Conservation (phyloP, 2,329 filamentous ascomycete species). For the Trichoderma oligosporum region DNA sequence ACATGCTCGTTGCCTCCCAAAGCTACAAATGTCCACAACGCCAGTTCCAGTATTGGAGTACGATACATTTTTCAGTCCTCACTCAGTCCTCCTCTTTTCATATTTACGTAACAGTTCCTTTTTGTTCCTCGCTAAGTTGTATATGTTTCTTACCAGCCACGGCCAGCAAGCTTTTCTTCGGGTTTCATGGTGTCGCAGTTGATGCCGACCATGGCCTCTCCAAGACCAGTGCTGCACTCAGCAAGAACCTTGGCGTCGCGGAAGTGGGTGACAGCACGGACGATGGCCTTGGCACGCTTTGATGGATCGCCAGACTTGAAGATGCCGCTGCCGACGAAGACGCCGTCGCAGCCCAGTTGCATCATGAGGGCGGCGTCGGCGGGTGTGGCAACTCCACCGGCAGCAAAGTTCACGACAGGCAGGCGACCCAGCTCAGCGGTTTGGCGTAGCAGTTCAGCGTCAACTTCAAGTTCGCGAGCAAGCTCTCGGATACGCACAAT, state of each 20-base stretch:
- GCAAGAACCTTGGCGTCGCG: constrained; percentile 80
- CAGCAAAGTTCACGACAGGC: constrained; percentile 96
- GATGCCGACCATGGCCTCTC: constrained; percentile 98
- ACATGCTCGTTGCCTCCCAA: constrained; percentile 16
- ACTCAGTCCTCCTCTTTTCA: neutral
- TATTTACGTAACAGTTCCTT: neutral
- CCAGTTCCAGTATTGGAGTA: constrained; percentile 3
- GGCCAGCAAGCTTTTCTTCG: constrained; percentile 74
- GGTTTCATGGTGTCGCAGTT: constrained; percentile 76
- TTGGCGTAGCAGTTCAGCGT: constrained; percentile 76
- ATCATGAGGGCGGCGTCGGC: constrained; percentile 96
- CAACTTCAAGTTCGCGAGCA: constrained; percentile 76
- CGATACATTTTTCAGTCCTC: constrained; percentile 1
- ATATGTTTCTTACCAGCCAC: constrained; percentile 66
- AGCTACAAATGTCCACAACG: constrained; percentile 15
- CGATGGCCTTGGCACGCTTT: constrained; percentile 89
- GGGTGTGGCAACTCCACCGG: constrained; percentile 98
- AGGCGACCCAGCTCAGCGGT: constrained; percentile 82
- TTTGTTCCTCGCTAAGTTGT: neutral
- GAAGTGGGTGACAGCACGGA: constrained; percentile 89
- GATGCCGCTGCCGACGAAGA: constrained; percentile 94
- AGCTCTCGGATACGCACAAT: constrained; percentile 59
- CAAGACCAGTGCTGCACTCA: constrained; percentile 80
- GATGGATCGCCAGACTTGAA: constrained; percentile 94
- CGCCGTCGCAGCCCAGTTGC: constrained; percentile 96